These are phyloP conservation scores for Serendipita sp. DNA, from an alignment of 768 basidiomycete species.

Conservation along the genomic window DNA sequence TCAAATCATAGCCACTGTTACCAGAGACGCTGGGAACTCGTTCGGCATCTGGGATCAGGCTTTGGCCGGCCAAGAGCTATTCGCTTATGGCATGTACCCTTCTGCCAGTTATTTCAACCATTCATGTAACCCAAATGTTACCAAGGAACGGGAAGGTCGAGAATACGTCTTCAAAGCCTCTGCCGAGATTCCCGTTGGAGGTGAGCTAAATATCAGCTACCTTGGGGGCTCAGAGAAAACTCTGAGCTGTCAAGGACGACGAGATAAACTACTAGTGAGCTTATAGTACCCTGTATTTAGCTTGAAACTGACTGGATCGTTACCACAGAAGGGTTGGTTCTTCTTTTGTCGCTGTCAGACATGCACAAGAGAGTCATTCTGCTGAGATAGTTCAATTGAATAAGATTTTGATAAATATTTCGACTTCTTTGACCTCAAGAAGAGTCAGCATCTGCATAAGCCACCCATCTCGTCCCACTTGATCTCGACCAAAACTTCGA, in stretches of 20 bases:
- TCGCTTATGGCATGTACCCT: neutral
- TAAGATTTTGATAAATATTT: neutral
- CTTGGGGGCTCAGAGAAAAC: constrained; percentile 1
- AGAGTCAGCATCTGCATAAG: neutral
- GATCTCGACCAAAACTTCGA: neutral
- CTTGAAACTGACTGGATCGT: neutral
- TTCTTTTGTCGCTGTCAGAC: neutral
- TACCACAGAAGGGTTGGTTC: neutral
- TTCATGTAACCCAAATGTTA: neutral
- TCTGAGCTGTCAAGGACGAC: constrained; percentile 2
- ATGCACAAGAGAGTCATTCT: neutral
- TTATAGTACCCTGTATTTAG: neutral
- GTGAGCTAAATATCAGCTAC: neutral
- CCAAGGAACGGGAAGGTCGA: neutral
- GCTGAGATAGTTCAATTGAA: neutral
- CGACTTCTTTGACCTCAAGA: too few relatives aligned
- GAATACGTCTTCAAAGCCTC: neutral
- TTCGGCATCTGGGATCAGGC: neutral
- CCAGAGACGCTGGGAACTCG: neutral
- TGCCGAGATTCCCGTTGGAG: neutral
- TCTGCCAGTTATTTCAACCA: constrained; percentile 1
- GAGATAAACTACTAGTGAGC: constrained; percentile 9
- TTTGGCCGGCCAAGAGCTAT: neutral
- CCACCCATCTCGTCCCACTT: neutral
- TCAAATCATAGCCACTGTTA: neutral